These are phyloP conservation scores for Neospora caninum DNA, from an alignment of 169 alveolate species.

Conservation along the genomic window DNA sequence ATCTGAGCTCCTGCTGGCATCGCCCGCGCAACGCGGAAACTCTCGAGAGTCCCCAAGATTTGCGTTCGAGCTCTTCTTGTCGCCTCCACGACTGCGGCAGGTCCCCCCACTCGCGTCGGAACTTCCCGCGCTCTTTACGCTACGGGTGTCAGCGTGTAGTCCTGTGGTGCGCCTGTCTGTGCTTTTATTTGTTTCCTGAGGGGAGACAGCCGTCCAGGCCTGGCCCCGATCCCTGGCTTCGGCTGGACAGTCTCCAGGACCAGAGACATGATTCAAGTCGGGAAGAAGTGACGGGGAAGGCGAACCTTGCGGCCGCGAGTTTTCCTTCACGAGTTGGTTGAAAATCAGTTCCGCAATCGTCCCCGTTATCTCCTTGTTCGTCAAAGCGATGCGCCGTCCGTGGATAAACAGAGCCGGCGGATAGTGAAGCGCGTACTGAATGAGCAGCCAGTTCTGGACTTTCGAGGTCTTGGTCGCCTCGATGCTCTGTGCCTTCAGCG, in stretches of 20 bases:
- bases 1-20: no score
- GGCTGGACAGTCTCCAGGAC: background rate
- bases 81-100: no score
- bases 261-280: background rate
- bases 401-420: slow-evolving; percentile 63
- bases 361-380: slow-evolving; percentile 51
- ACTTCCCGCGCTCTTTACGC: no score
- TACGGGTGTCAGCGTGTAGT: no score
- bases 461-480: slow-evolving; percentile 49
- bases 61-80: no score
- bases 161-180: background rate
- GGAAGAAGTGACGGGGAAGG: background rate
- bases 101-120: no score
- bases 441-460: slow-evolving; percentile 65
- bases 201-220: background rate
- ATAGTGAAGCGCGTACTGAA: slow-evolving; percentile 56
- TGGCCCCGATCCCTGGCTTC: background rate
- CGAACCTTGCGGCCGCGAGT: background rate
- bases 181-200: background rate
- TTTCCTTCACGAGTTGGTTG: slow-evolving; percentile 23
- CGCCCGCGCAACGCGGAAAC: no score
- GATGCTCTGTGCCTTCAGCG: slow-evolving; percentile 43
- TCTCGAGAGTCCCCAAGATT: no score
- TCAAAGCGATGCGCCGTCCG: slow-evolving; percentile 56
- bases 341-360: slow-evolving; percentile 45